Conservation (phyloP, 192 early-diverging fungal genomes). For the Gamsiella multidivaricata region DNA sequence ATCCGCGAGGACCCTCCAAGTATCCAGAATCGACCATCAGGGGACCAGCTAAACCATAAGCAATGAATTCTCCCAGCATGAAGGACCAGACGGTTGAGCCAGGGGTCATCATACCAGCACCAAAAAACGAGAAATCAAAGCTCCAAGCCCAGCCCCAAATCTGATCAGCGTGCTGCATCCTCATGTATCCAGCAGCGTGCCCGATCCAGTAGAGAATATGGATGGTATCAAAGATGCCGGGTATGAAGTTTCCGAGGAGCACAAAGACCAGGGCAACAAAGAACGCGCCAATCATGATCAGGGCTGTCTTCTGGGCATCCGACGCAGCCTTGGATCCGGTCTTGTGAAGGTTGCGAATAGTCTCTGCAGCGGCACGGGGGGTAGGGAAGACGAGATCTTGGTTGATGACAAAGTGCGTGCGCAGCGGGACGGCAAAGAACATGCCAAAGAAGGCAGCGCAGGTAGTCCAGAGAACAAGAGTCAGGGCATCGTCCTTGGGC, state of each 20-base stretch:
- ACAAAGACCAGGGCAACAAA: slow-evolving; percentile 58
- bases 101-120: slow-evolving; percentile 74
- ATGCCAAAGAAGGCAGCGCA: slow-evolving; percentile 74
- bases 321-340: slow-evolving; percentile 57
- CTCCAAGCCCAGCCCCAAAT: slow-evolving; percentile 61
- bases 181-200: slow-evolving; percentile 41
- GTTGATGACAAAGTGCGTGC: slow-evolving; percentile 74
- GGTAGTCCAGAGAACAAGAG: slow-evolving; percentile 66
- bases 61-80: slow-evolving; percentile 62
- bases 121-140: slow-evolving; percentile 70
- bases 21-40: slow-evolving; percentile 57
- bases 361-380: slow-evolving; percentile 73
- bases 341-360: slow-evolving; percentile 68
- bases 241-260: slow-evolving; percentile 61
- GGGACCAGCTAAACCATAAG: slow-evolving; percentile 70
- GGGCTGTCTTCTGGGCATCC: slow-evolving; percentile 62
- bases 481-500: slow-evolving; percentile 60
- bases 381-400: slow-evolving; percentile 77
- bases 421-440: slow-evolving; percentile 77
- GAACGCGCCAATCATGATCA: slow-evolving; percentile 61
- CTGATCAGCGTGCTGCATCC: slow-evolving; percentile 58
- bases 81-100: slow-evolving; percentile 64
- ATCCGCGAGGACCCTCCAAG: slow-evolving; percentile 40
- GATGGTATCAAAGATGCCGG: slow-evolving; percentile 49
- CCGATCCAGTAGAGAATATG: slow-evolving; percentile 69